Evolutionary conservation across 306 rosid species (phyloP).

Genomic region (Acacia melanoxylon): DNA sequence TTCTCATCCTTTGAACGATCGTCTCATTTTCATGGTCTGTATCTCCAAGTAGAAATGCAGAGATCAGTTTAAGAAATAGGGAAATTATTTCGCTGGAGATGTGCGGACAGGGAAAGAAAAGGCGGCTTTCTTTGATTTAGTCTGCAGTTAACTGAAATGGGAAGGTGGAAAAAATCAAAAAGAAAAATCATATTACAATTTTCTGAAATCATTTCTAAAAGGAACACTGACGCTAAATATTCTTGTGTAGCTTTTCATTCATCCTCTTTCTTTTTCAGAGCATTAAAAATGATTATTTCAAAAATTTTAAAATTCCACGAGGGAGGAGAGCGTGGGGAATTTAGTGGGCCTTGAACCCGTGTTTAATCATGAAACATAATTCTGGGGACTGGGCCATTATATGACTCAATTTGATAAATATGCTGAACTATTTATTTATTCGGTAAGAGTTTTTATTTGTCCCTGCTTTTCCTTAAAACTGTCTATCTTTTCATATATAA

Average conservation of each 20-base stretch:
- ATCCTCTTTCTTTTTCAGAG: neutral
- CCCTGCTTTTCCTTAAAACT: neutral
- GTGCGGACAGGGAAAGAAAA: neutral
- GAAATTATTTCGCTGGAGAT: neutral
- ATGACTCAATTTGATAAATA: neutral
- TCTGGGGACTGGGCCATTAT: neutral
- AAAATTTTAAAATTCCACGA: neutral
- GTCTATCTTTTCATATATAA: neutral
- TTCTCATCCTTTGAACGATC: conserved; percentile 11
- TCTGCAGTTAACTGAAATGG: neutral
- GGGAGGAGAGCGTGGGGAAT: neutral
- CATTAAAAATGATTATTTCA: neutral
- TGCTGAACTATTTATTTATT: neutral
- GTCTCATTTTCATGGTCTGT: neutral
- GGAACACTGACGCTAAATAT: neutral
- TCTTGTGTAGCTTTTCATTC: neutral
- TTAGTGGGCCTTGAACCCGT: neutral
- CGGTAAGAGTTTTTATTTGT: neutral
- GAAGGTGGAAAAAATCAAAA: neutral
- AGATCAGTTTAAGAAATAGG: neutral
- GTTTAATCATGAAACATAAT: neutral
- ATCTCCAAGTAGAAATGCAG: conserved; percentile 14
- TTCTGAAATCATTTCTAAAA: neutral
- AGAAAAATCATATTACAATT: neutral
- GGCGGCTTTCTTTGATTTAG: neutral